Percentiles rank a stretch among this genome's conserved stretches.
phyloP scores from a whole-genome alignment of 345 rosid species.

The Microcos paniculata region DNA sequence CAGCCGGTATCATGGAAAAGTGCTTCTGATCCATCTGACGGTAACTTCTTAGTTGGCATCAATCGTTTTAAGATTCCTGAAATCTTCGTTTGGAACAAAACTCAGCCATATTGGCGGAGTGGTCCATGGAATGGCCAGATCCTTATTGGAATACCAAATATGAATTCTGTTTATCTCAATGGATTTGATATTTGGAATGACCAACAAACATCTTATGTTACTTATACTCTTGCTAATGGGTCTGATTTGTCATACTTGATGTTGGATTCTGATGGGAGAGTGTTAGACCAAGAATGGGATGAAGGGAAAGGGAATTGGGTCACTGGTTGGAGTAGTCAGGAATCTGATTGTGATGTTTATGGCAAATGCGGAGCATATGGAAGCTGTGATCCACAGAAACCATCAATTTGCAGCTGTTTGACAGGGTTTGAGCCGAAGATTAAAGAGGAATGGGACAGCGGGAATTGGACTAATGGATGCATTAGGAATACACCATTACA shows the following conservation, averaged over 20 bases:
- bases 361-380: slow-evolving; percentile 50
- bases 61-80: slow-evolving; percentile 34
- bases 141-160: slow-evolving; percentile 36
- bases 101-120: slow-evolving; percentile 38
- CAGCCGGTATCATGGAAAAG: slow-evolving; percentile 48
- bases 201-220: slow-evolving; percentile 17
- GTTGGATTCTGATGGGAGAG: slow-evolving; percentile 38
- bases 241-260: not conserved
- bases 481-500: slow-evolving; percentile 30
- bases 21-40: slow-evolving; percentile 52
- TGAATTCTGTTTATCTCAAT: slow-evolving; percentile 33
- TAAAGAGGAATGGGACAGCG: slow-evolving; percentile 32
- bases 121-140: slow-evolving; percentile 60
- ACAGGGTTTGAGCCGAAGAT: slow-evolving; percentile 49
- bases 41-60: slow-evolving; percentile 40
- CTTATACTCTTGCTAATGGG: slow-evolving; percentile 5
- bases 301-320: slow-evolving; percentile 21
- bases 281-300: slow-evolving; percentile 19
- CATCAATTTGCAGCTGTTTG: slow-evolving; percentile 48
- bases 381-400: slow-evolving; percentile 16
- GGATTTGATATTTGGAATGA: slow-evolving; percentile 33
- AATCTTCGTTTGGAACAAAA: slow-evolving; percentile 41
- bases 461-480: slow-evolving; percentile 52
- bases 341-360: slow-evolving; percentile 41
- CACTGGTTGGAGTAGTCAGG: not conserved